Conservation (phyloP, 768 basidiomycete species). For the Fomitopsis serialis region DNA sequence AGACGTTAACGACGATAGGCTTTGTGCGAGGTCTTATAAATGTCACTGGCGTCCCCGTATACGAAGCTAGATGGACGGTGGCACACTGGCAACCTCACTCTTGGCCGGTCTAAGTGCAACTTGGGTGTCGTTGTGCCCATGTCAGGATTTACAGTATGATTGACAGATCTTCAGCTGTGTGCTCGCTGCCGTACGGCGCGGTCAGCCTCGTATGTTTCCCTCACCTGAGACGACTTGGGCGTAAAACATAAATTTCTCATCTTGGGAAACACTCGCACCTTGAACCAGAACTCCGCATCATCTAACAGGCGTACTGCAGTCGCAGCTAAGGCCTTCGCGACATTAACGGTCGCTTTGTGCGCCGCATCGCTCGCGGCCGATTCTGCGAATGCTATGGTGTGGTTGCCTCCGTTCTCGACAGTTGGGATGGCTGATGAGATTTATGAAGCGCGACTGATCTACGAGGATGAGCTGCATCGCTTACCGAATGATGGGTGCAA, state of each 20-base stretch:
- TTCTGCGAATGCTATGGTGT: conserved; percentile 63
- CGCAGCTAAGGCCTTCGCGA: conserved; percentile 67
- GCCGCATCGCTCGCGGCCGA: conserved; percentile 55
- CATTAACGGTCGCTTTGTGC: conserved; percentile 61
- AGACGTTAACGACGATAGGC: too few relatives aligned
- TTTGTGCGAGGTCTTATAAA: too few relatives aligned
- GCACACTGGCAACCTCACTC: too few relatives aligned
- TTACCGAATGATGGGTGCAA: conserved; percentile 71
- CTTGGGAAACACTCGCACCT: conserved; percentile 33
- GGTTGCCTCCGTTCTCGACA: conserved; percentile 66
- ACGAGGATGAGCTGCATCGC: background rate
- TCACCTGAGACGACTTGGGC: too few relatives aligned
- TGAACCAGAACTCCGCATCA: conserved; percentile 57
- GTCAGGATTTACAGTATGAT: too few relatives aligned
- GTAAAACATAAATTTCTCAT: background rate
- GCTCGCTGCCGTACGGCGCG: background rate
- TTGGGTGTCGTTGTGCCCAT: too few relatives aligned
- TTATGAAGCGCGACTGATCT: background rate
- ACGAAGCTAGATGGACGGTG: too few relatives aligned
- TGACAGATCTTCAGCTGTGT: too few relatives aligned
- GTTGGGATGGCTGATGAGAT: conserved; percentile 72
- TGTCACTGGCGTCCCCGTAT: too few relatives aligned
- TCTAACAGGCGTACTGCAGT: conserved; percentile 63
- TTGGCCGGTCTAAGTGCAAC: too few relatives aligned
- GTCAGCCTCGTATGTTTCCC: conserved; percentile 44